These are phyloP conservation scores for Fonsecaea multimorphosa DNA, from an alignment of 2,329 filamentous ascomycete species.

Conservation along the genomic window DNA sequence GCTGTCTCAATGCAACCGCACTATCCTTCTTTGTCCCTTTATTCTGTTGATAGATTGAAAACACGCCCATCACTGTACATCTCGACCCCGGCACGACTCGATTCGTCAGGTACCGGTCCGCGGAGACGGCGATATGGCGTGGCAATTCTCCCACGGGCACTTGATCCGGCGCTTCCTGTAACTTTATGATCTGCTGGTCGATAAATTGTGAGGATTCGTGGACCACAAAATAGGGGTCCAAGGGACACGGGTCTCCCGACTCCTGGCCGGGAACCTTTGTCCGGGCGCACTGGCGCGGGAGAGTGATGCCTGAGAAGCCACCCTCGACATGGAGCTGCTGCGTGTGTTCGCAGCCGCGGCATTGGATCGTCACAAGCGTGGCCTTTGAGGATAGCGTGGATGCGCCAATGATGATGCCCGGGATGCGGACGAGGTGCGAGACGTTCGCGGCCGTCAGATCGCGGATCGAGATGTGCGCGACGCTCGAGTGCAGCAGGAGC, in stretches of 20 bases:
- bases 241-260: conserved; percentile 74
- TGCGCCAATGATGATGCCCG: conserved; percentile 95
- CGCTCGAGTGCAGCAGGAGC: conserved; percentile 89
- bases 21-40: conserved; percentile 74
- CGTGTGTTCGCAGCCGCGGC: conserved; percentile 79
- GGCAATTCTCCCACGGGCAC: conserved; percentile 96
- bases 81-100: conserved; percentile 92
- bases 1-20: conserved; percentile 92
- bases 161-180: conserved; percentile 96
- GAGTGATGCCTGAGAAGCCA: conserved; percentile 84
- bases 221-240: conserved; percentile 94
- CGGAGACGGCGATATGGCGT: conserved; percentile 90
- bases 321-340: conserved; percentile 75
- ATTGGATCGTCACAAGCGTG: conserved; percentile 83
- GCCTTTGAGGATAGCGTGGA: conserved; percentile 97
- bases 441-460: conserved; percentile 93
- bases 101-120: conserved; percentile 95
- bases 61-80: conserved; percentile 95
- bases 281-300: conserved; percentile 79
- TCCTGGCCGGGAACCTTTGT: conserved; percentile 65
- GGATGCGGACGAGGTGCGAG: conserved; percentile 91
- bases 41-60: conserved; percentile 97
- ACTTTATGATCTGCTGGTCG: conserved; percentile 96
- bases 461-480: conserved; percentile 88
- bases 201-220: conserved; percentile 95